phyloP scores from a whole-genome alignment of 2,329 filamentous ascomycete species.

The Pseudocercospora macadamiae region DNA sequence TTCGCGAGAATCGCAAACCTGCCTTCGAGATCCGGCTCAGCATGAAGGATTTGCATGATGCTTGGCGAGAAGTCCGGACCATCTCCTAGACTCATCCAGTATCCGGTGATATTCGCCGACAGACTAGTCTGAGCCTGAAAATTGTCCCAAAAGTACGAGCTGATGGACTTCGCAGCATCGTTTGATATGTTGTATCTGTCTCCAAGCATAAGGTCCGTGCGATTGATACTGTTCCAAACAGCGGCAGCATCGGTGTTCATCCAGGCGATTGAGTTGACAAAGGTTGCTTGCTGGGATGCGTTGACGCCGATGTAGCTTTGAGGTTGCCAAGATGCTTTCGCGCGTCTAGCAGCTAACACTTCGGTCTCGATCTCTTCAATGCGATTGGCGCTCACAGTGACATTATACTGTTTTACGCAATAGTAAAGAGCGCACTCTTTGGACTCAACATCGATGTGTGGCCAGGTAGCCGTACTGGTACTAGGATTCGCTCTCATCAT shows the following conservation, averaged over 20 bases:
- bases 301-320: neutral
- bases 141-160: constrained; percentile 8
- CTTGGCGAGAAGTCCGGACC: neutral
- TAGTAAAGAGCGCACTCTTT: constrained; percentile 22
- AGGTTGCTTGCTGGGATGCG: neutral
- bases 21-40: constrained; percentile 1
- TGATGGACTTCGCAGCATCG: constrained; percentile 9
- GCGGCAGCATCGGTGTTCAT: neutral
- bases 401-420: constrained; percentile 19
- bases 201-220: constrained; percentile 12
- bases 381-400: neutral
- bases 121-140: neutral
- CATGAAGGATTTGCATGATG: neutral
- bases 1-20: constrained; percentile 16
- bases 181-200: constrained; percentile 19
- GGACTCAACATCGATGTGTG: constrained; percentile 5
- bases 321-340: neutral
- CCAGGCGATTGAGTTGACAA: neutral
- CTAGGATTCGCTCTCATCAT: constrained; percentile 1
- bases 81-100: neutral
- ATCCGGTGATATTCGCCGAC: neutral
- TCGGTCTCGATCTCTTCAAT: neutral
- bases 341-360: neutral
- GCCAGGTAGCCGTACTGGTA: neutral
- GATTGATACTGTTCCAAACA: neutral